phyloP scores from a whole-genome alignment of 2,329 filamentous ascomycete species.

The Penicillium psychrosexuale region DNA sequence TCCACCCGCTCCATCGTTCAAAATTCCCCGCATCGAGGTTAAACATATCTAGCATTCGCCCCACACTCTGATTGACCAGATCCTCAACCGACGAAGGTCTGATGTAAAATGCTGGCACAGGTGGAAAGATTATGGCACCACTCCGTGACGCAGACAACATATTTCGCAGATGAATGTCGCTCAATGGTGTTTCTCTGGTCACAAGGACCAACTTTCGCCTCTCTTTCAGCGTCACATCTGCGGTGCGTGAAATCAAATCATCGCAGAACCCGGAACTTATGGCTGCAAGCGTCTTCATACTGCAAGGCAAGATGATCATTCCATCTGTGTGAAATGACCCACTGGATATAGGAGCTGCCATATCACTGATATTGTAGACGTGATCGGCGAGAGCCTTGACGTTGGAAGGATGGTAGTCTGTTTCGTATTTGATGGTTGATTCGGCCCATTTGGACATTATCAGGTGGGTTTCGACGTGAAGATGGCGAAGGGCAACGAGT shows the following conservation, averaged over 20 bases:
- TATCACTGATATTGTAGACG: constrained; percentile 43
- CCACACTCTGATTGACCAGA: constrained; percentile 47
- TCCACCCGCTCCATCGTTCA: constrained; percentile 27
- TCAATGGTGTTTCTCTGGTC: constrained; percentile 47
- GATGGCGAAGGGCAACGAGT: constrained; percentile 40
- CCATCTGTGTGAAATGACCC: constrained; percentile 46
- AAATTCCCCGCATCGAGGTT: constrained; percentile 44
- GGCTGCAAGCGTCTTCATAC: constrained; percentile 49
- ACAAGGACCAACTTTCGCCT: constrained; percentile 40
- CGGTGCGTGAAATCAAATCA: constrained; percentile 47
- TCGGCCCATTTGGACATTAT: constrained; percentile 51
- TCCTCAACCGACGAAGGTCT: constrained; percentile 41
- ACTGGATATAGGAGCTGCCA: constrained; percentile 46
- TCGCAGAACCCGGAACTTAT: constrained; percentile 44
- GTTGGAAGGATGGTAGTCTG: constrained; percentile 37
- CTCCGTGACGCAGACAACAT: constrained; percentile 42
- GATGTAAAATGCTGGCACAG: constrained; percentile 48
- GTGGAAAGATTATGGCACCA: constrained; percentile 47
- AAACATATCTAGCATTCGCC: constrained; percentile 48
- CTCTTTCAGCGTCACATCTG: constrained; percentile 50
- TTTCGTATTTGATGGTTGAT: constrained; percentile 50
- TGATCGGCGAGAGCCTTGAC: constrained; percentile 41
- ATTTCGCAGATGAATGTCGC: constrained; percentile 47
- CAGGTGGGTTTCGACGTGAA: constrained; percentile 50
- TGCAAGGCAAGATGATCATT: constrained; percentile 51